Percentiles rank a stretch among this genome's conserved stretches.
Evolutionary conservation across 495 filamentous ascomycete species (phyloP).

Genomic region (Chaetomium cochliodes): DNA sequence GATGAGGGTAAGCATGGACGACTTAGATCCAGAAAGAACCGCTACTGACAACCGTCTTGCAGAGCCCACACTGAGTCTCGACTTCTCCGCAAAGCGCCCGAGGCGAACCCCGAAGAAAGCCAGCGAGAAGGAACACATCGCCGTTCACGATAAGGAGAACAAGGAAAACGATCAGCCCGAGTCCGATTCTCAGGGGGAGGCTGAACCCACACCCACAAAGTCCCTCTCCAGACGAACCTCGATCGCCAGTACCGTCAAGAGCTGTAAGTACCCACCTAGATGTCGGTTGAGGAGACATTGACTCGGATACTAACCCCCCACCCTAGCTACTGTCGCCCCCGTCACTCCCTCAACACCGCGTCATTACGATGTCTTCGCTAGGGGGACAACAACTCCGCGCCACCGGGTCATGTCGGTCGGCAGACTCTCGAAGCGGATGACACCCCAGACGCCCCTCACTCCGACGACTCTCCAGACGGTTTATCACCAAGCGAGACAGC

Average conservation of each 20-base stretch:
- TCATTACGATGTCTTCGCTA: constrained; percentile 51
- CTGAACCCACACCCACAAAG: constrained; percentile 35
- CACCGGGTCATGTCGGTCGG: constrained; percentile 52
- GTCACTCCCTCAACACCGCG: constrained; percentile 67
- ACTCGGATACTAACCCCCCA: background rate
- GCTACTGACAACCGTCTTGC: constrained; percentile 36
- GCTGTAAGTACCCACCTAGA: no score
- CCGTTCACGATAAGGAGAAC: constrained; percentile 39
- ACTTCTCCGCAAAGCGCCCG: constrained; percentile 58
- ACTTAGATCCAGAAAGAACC: constrained; percentile 23
- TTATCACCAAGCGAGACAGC: constrained; percentile 81
- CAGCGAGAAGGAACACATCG: constrained; percentile 40
- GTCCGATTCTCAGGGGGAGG: constrained; percentile 21
- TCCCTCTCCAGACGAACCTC: constrained; percentile 21
- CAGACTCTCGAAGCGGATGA: constrained; percentile 52
- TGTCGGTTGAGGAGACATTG: background rate
- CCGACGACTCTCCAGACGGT: constrained; percentile 64
- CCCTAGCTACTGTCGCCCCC: constrained; percentile 33
- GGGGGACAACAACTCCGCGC: constrained; percentile 46
- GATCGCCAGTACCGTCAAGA: constrained; percentile 22
- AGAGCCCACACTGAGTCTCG: constrained; percentile 26
- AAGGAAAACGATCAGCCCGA: constrained; percentile 33
- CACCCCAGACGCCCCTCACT: constrained; percentile 61
- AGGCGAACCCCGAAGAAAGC: constrained; percentile 44
- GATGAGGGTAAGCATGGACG: constrained; percentile 54